Evolutionary conservation across 306 rosid genomes (phyloP).

Genomic region (Abrus precatorius): DNA sequence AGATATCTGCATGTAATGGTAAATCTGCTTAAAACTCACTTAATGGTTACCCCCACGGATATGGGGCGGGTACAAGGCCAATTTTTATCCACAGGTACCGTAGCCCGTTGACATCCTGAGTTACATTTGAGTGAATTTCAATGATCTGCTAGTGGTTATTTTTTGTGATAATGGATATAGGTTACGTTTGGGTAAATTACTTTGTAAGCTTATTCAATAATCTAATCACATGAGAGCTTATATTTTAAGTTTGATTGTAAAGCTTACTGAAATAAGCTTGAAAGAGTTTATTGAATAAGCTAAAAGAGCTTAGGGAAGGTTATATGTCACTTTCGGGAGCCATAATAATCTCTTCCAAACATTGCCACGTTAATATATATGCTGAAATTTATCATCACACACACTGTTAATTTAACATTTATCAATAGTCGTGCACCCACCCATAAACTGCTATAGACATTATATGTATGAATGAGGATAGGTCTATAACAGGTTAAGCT

Average conservation of each 20-base stretch:
- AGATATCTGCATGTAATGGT: no score
- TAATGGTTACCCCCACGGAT: no score
- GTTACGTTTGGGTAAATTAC: neutral
- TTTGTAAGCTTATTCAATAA: neutral
- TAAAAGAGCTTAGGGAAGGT: neutral
- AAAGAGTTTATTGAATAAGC: neutral
- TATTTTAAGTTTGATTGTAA: neutral
- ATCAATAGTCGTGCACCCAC: neutral
- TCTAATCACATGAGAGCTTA: neutral
- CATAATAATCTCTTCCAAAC: neutral
- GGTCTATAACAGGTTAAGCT: slow-evolving; percentile 34
- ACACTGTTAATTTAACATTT: slow-evolving; percentile 14
- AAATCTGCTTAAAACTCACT: no score
- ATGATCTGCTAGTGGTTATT: slow-evolving; percentile 2
- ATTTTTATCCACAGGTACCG: no score
- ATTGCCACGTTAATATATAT: neutral
- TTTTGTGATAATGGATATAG: neutral
- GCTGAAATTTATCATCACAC: slow-evolving; percentile 3
- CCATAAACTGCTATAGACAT: slow-evolving; percentile 26
- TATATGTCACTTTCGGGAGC: neutral
- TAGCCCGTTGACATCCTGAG: neutral
- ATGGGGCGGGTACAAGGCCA: no score
- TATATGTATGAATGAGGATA: slow-evolving; percentile 31
- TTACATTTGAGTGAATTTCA: slow-evolving; percentile 33
- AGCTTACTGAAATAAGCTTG: neutral